Evolutionary conservation across 2,329 filamentous ascomycete species (phyloP).

Genomic region (Endothia cerciana): DNA sequence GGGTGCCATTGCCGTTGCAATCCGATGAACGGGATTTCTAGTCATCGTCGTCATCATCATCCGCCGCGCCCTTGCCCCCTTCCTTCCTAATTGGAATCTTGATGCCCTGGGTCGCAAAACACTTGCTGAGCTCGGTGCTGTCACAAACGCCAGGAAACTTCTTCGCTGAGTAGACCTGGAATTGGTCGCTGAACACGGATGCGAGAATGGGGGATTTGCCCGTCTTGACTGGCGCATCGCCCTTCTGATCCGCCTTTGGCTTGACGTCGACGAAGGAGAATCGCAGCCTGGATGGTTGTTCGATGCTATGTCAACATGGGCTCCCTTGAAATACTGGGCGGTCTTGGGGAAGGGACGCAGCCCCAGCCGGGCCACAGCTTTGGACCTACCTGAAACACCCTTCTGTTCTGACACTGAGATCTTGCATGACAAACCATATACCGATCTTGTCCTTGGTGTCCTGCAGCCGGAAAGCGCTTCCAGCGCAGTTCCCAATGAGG

Average conservation of each 20-base stretch:
- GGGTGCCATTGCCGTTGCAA: neutral
- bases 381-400: slow-evolving; percentile 77
- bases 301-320: slow-evolving; percentile 1
- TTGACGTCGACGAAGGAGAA: slow-evolving; percentile 85
- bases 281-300: slow-evolving; percentile 50
- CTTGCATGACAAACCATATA: slow-evolving; percentile 96
- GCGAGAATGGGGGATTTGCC: slow-evolving; percentile 82
- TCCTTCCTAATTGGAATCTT: slow-evolving; percentile 97
- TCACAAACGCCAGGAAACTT: slow-evolving; percentile 98
- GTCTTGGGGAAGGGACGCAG: neutral
- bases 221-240: slow-evolving; percentile 61
- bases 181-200: slow-evolving; percentile 82
- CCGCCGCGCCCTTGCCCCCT: slow-evolving; percentile 53
- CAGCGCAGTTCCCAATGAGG: slow-evolving; percentile 87
- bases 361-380: neutral
- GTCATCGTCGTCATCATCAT: slow-evolving; percentile 50
- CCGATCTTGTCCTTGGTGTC: slow-evolving; percentile 81
- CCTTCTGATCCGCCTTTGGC: slow-evolving; percentile 25
- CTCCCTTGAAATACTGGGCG: too few relatives aligned
- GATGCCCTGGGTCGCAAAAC: slow-evolving; percentile 90
- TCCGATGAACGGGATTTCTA: neutral
- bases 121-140: slow-evolving; percentile 87
- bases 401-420: slow-evolving; percentile 91
- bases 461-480: slow-evolving; percentile 82
- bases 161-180: slow-evolving; percentile 95